Base-by-base conservation (phyloP, 2,329 filamentous ascomycete species). In the Aspergillus fijiensis region DNA sequence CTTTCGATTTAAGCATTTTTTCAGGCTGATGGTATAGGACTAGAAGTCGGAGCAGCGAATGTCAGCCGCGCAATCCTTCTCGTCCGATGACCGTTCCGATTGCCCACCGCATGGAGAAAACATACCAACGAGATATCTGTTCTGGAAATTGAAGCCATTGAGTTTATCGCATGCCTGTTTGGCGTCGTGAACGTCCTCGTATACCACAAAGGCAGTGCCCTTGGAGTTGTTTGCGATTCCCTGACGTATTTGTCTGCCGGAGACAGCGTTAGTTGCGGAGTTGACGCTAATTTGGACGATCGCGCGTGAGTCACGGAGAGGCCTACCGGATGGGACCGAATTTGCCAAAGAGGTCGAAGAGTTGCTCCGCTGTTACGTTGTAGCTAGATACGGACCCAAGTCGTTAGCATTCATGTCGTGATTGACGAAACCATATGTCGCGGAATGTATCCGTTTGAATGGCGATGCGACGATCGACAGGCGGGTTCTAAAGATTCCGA, bases 131-230 rank as follows among this genome's bases (percentile, higher is more conserved):
- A 99, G 91, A 81, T 99, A 99, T 77, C 95, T 90, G 82, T 94
- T 96, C 84, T 99, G 95, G 80, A 99, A 99, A 84, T 99, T 99
- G 88, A 96, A 99, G 77, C 95, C 95, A 84, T 99, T 99, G 78
- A 99, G 85, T 84, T 98, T 97, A 84, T 99, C 95, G 85, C 95
- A 98, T 75, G 95, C 95, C 81, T 92, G 89, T 83, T 99, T 99
- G 69, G 95, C 93, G 84, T 99, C 95, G 86, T 95, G 90, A 70
- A 98, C 94, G 85, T 99, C 95, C 81, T 98, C 95, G 84, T 97
- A 99, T 80, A 99, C 95, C 71, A 99, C 95, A 80, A 96, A 99
- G 69, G 94, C 95, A 57, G 95, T 99, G 77, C 95, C 95, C 81
- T 98, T 99, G 73, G 95, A 97, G 79, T 95, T 94, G 81, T 89